phyloP scores from a whole-genome alignment of 2,329 filamentous ascomycete genomes.

The Arthroderma uncinatum region DNA sequence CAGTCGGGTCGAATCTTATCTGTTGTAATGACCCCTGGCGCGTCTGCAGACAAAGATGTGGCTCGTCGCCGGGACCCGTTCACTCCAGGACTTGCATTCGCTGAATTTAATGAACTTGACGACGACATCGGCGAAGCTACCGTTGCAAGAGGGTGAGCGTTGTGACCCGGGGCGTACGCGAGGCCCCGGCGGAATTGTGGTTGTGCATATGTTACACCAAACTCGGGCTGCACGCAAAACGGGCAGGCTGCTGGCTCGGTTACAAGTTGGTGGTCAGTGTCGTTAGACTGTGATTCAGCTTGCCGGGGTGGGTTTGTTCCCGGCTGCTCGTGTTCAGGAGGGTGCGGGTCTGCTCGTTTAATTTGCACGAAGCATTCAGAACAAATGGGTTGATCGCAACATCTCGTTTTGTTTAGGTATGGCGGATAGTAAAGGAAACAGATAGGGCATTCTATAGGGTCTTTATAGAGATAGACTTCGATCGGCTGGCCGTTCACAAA shows the following conservation, averaged over 20 bases:
- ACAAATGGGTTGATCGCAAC: conserved; percentile 92
- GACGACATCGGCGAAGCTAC: conserved; percentile 69
- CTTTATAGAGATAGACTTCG: conserved; percentile 88
- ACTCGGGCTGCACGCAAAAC: conserved; percentile 89
- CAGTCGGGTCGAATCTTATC: conserved; percentile 89
- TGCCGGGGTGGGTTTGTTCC: conserved; percentile 30
- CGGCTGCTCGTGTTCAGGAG: conserved; percentile 59
- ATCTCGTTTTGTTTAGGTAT: conserved; percentile 85
- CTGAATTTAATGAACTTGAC: conserved; percentile 63
- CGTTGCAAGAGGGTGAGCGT: conserved; percentile 42
- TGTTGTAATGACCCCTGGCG: conserved; percentile 79
- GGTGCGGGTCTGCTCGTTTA: conserved; percentile 82
- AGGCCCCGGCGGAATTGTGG: conserved; percentile 82
- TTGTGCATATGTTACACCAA: conserved; percentile 87
- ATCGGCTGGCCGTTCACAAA: conserved; percentile 90
- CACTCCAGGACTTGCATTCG: conserved; percentile 30
- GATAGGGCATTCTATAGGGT: conserved; percentile 82
- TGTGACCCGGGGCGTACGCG: conserved; percentile 49
- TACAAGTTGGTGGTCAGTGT: conserved; percentile 54
- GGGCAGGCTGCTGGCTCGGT: conserved; percentile 88
- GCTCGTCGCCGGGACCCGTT: conserved; percentile 44
- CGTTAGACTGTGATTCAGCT: conserved; percentile 28
- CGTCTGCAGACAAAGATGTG: conserved; percentile 66
- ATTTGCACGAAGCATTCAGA: conserved; percentile 99
- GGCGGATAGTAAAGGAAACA: conserved; percentile 95